These are phyloP conservation scores for Nemania sp. DNA, from an alignment of 2,329 filamentous ascomycete species.

Conservation along the genomic window DNA sequence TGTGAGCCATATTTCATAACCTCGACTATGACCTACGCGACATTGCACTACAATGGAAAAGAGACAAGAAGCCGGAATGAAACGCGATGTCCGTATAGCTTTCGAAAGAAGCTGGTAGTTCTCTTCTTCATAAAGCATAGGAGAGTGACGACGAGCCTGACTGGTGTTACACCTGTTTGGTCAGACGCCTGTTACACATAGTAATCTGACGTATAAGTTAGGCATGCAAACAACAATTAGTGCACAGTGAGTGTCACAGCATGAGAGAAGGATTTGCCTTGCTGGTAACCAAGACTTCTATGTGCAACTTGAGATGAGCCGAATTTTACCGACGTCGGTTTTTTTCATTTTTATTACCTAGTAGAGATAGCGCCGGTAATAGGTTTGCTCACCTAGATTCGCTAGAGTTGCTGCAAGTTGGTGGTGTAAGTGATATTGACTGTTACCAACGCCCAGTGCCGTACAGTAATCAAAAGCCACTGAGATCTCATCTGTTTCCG, in stretches of 20 bases:
- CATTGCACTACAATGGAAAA: too few species aligned
- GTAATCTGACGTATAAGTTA: too few species aligned
- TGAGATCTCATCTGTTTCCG: slow-evolving; percentile 6
- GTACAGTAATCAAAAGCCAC: slow-evolving; percentile 23
- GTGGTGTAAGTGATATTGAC: not conserved
- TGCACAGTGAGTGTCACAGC: too few species aligned
- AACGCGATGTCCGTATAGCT: slow-evolving; percentile 16
- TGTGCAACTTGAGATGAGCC: slow-evolving; percentile 13
- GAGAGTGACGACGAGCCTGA: not conserved
- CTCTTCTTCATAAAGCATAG: slow-evolving; percentile 1
- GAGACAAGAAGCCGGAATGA: not conserved
- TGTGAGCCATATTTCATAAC: too few species aligned
- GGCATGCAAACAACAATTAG: too few species aligned
- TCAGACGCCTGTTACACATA: not conserved
- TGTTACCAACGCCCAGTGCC: not conserved
- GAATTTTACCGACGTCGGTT: not conserved
- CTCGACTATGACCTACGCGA: not conserved
- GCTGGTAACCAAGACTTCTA: not conserved
- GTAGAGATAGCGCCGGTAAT: not conserved
- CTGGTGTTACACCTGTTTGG: not conserved
- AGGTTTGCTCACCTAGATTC: slow-evolving; percentile 6
- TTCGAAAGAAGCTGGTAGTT: not conserved
- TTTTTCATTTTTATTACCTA: not conserved
- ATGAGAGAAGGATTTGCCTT: not conserved
- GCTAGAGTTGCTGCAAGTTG: not conserved